A percentile compares a stretch with the other conserved stretches of the same genome.
phyloP scores from a whole-genome alignment of 192 early-diverging fungal genomes.

The Coemansia reversa region DNA sequence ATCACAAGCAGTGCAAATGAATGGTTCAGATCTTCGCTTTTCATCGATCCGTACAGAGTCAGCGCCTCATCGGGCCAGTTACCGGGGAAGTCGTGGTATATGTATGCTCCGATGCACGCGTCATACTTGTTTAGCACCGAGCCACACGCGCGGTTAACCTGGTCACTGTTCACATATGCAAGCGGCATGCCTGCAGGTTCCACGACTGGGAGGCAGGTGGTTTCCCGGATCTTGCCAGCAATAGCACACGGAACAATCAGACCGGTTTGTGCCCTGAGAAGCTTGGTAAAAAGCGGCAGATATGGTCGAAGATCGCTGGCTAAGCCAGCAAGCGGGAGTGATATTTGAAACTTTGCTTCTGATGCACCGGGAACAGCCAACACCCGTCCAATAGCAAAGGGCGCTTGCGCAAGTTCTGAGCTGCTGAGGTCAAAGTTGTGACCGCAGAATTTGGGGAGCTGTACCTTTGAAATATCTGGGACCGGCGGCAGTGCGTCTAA shows the following conservation, averaged over 20 bases:
- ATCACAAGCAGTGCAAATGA: slow-evolving; percentile 37
- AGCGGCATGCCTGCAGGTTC: slow-evolving; percentile 42
- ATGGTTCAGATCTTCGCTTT: slow-evolving; percentile 9
- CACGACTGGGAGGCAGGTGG: slow-evolving; percentile 15
- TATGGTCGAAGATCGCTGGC: slow-evolving; percentile 36
- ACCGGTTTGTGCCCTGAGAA: slow-evolving; percentile 23
- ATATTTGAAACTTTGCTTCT: slow-evolving; percentile 36
- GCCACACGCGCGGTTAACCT: slow-evolving; percentile 20
- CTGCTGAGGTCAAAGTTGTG: slow-evolving; percentile 20
- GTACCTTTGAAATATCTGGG: slow-evolving; percentile 57
- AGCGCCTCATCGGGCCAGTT: slow-evolving; percentile 47
- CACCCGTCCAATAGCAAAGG: slow-evolving; percentile 44
- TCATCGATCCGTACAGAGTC: slow-evolving; percentile 40
- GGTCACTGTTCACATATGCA: slow-evolving; percentile 38
- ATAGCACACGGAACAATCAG: slow-evolving; percentile 31
- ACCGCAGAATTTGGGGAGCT: slow-evolving; percentile 22
- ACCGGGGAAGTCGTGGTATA: slow-evolving; percentile 9
- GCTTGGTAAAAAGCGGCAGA: slow-evolving; percentile 35
- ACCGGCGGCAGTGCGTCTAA: slow-evolving; percentile 66
- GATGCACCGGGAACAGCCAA: slow-evolving; percentile 19
- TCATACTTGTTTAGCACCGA: slow-evolving; percentile 23
- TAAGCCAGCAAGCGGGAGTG: slow-evolving; percentile 37
- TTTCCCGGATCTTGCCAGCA: slow-evolving; percentile 13
- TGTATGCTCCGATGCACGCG: slow-evolving; percentile 34
- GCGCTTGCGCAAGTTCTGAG: slow-evolving; percentile 11